Evolutionary conservation across 371 early-diverging fungal genomes (phyloP).

Genomic region (Apophysomyces variabilis): DNA sequence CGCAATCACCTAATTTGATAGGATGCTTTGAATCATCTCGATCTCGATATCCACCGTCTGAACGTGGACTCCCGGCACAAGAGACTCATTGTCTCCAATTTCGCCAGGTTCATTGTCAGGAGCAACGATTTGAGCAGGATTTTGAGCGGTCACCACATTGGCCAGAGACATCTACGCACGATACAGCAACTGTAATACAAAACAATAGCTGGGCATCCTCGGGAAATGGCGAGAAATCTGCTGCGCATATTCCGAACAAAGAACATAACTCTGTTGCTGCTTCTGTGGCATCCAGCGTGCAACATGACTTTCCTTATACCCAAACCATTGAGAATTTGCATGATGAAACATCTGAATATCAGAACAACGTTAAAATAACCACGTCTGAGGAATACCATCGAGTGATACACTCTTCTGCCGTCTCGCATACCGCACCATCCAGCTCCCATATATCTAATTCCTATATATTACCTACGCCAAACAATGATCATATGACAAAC

Average conservation of each 20-base stretch:
- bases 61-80: background rate
- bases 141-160: background rate
- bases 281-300: background rate
- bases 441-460: conserved; percentile 3
- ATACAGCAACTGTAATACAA: background rate
- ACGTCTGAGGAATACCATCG: background rate
- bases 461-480: conserved; percentile 2
- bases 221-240: background rate
- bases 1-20: background rate
- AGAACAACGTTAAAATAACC: background rate
- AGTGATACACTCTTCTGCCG: background rate
- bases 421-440: background rate
- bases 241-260: background rate
- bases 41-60: background rate
- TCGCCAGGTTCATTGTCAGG: background rate
- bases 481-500: background rate
- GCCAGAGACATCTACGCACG: too few relatives aligned
- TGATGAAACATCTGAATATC: background rate
- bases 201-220: background rate
- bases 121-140: background rate
- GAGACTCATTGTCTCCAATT: too few relatives aligned
- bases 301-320: background rate
- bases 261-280: background rate
- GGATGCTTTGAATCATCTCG: conserved; percentile 1
- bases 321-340: background rate